Evolutionary conservation across 2,329 filamentous ascomycete genomes (phyloP).

Genomic region (Talaromyces sp.): DNA sequence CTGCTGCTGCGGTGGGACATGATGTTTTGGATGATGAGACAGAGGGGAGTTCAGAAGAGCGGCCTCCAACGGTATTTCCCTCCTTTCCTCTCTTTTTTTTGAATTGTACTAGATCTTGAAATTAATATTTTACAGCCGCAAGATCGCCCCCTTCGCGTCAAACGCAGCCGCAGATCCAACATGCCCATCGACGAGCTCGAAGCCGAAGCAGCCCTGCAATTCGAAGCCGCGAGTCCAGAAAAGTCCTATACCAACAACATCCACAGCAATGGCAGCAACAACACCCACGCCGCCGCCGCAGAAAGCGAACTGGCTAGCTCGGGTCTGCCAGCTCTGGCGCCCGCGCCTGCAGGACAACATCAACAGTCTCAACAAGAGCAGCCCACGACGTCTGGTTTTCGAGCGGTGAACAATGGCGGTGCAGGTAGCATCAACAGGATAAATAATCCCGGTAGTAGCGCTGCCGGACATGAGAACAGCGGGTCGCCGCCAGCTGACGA

Average conservation of each 20-base stretch:
- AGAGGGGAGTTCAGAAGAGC: constrained; percentile 39
- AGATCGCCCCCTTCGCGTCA: constrained; percentile 41
- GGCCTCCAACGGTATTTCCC: constrained; percentile 34
- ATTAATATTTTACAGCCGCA: constrained; percentile 30
- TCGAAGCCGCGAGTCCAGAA: constrained; percentile 7
- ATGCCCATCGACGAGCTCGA: constrained; percentile 17
- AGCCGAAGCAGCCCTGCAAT: constrained; percentile 8
- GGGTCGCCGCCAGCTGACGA: constrained; percentile 16
- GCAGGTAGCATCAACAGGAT: constrained; percentile 12
- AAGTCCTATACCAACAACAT: neutral
- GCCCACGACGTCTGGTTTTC: constrained; percentile 27
- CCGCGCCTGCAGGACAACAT: constrained; percentile 20
- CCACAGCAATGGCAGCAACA: neutral
- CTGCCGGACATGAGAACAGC: constrained; percentile 8
- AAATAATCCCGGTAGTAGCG: neutral
- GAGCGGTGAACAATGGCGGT: constrained; percentile 19
- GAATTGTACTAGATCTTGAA: neutral
- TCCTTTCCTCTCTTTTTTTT: neutral
- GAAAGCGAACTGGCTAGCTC: constrained; percentile 14
- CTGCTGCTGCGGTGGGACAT: neutral
- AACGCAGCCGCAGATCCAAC: constrained; percentile 36
- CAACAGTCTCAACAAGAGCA: constrained; percentile 24
- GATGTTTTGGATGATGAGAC: constrained; percentile 36
- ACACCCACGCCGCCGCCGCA: constrained; percentile 15
- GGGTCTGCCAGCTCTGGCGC: constrained; percentile 28